Evolutionary conservation across 371 early-diverging fungal genomes (phyloP).

Genomic region (Batrachochytrium dendrobatidis): DNA sequence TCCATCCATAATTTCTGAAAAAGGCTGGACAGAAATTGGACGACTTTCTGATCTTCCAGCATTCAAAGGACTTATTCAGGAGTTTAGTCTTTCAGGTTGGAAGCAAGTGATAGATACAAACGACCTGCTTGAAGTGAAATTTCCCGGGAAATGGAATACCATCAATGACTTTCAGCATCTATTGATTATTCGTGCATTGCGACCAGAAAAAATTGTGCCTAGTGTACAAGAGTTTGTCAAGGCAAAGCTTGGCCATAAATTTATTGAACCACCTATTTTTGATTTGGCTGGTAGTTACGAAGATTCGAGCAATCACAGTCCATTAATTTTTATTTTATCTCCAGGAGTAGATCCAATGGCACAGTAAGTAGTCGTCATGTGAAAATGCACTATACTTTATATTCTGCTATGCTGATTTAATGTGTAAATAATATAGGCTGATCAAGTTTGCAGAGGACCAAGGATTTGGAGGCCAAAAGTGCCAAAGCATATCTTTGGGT

Average conservation of each 20-base stretch:
- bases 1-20: slow-evolving; percentile 38
- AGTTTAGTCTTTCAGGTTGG: slow-evolving; percentile 43
- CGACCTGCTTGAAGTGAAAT: slow-evolving; percentile 28
- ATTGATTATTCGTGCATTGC: slow-evolving; percentile 36
- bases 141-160: slow-evolving; percentile 35
- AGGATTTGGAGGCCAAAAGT: slow-evolving; percentile 41
- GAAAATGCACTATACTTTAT: neutral
- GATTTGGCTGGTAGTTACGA: slow-evolving; percentile 48
- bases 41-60: slow-evolving; percentile 35
- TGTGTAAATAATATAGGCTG: slow-evolving; percentile 22
- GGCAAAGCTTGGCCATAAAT: slow-evolving; percentile 48
- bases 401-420: neutral
- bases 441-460: slow-evolving; percentile 54
- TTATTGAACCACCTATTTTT: slow-evolving; percentile 56
- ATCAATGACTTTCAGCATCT: slow-evolving; percentile 40
- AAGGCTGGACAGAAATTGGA: slow-evolving; percentile 43
- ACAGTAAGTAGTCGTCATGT: slow-evolving; percentile 32
- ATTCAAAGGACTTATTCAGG: slow-evolving; percentile 36
- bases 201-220: slow-evolving; percentile 45
- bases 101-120: slow-evolving; percentile 27
- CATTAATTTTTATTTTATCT: slow-evolving; percentile 52
- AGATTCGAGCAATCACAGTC: slow-evolving; percentile 40
- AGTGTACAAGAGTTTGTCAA: slow-evolving; percentile 49
- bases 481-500: slow-evolving; percentile 49
- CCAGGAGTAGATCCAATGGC: slow-evolving; percentile 59